Evolutionary conservation across 2,329 filamentous ascomycete species (phyloP), one percentile per base, ranked within the genome.

Genomic region (Cytospora paraplurivora): DNA sequence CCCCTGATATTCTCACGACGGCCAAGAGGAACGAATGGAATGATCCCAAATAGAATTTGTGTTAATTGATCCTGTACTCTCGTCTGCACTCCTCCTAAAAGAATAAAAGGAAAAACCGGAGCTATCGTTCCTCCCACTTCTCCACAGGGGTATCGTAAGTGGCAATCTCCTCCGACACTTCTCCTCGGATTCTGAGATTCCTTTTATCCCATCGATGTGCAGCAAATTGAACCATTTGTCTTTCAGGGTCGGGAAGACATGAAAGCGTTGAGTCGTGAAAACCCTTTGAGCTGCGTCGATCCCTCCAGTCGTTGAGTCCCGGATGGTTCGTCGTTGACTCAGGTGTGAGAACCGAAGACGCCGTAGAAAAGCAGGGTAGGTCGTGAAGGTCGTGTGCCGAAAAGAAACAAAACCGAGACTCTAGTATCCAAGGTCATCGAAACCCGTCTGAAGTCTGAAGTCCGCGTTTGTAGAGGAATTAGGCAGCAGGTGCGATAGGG

Each of bases 401-500:
- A 21, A 47, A 47, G 44, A 47, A 47, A 47, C 44, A 47, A 21
- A 47, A 47, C 44, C 44, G 44, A 47, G 44, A 47, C 44, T 19
- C 44, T 47, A 47, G 37, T 21, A 38, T 38, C 34, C 21, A 27
- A 55, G n/a, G 34, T 37, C 53, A 34, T 21, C 15, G 32, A 35
- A 38, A 27, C 17, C 7, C 11, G 33, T 15, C 21, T 55, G 7
- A 17, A 47, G 32, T 35, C n/a, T 41, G 21, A 35, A 33, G 19
- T 38, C 35, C 21, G 10, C 32, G 19, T 15, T 34, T 6, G 33
- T 54, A 33, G n/a, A 21, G 10, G 27, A 10, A 21, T 66, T 76
- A 76, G 64, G 82, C 81, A 68, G 84, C 78, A 50, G 81, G 76
- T 34, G 80, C 72, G 59, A 76, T 71, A 38, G 72, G 27, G 64